These are phyloP conservation scores for Neonectria sp. DNA, from an alignment of 2,329 filamentous ascomycete genomes.

Conservation along the genomic window DNA sequence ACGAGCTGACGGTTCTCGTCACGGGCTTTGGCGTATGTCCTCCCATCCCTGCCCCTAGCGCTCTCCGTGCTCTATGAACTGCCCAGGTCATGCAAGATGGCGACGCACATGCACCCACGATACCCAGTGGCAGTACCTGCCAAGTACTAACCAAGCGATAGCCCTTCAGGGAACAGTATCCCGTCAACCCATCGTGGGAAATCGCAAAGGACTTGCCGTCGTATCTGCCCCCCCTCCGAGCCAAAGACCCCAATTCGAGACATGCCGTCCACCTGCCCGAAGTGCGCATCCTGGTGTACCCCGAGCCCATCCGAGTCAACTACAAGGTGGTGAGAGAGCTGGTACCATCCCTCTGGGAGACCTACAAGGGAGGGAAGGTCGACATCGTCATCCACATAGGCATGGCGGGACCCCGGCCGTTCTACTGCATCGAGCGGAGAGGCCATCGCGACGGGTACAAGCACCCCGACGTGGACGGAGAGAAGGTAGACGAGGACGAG, in stretches of 20 bases:
- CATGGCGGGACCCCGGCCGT: slow-evolving; percentile 76
- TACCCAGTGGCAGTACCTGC: background rate
- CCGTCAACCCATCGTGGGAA: slow-evolving; percentile 85
- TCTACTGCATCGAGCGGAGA: slow-evolving; percentile 80
- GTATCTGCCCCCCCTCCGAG: slow-evolving; percentile 68
- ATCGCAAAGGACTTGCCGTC: slow-evolving; percentile 80
- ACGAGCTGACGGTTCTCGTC: slow-evolving; percentile 72
- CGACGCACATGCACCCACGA: background rate
- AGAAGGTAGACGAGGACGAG: slow-evolving; percentile 67
- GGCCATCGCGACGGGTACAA: slow-evolving; percentile 82
- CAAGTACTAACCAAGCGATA: slow-evolving; percentile 53
- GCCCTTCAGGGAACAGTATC: slow-evolving; percentile 82
- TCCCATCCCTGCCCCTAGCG: slow-evolving; percentile 10
- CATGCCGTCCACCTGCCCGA: slow-evolving; percentile 53
- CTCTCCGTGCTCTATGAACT: slow-evolving; percentile 18
- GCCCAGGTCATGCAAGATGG: slow-evolving; percentile 29
- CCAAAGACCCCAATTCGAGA: slow-evolving; percentile 56
- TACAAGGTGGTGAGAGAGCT: slow-evolving; percentile 77
- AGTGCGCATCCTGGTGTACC: slow-evolving; percentile 76
- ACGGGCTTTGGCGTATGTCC: slow-evolving; percentile 73
- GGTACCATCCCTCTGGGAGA: slow-evolving; percentile 75
- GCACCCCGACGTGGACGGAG: slow-evolving; percentile 78
- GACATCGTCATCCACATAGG: slow-evolving; percentile 85
- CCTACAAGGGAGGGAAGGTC: slow-evolving; percentile 58
- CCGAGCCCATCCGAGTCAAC: slow-evolving; percentile 77